Evolutionary conservation across 306 rosid genomes (phyloP).

Genomic region (Lathyrus aphaca): DNA sequence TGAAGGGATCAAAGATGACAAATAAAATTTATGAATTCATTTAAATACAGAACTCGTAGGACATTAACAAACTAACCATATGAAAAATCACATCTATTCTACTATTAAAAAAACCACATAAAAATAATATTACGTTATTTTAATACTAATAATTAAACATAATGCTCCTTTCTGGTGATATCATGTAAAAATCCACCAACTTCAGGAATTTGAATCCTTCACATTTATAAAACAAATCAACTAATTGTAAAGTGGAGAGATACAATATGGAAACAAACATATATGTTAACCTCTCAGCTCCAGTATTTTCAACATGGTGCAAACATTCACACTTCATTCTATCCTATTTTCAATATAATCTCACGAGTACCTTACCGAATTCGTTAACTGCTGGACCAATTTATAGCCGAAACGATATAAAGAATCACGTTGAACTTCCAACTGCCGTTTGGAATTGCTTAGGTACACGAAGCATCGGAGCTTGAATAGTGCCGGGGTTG

Average conservation of each 20-base stretch:
- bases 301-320: slow-evolving; percentile 7
- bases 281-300: not conserved
- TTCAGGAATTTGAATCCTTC: slow-evolving; percentile 9
- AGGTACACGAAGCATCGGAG: slow-evolving; percentile 83
- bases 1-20: too few relatives aligned
- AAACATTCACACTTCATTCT: not conserved
- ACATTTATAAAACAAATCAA: not conserved
- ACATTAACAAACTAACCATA: too few relatives aligned
- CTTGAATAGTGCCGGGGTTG: slow-evolving; percentile 71
- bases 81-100: too few relatives aligned
- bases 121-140: too few relatives aligned
- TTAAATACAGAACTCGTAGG: too few relatives aligned
- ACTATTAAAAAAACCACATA: too few relatives aligned
- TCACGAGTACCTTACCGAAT: not conserved
- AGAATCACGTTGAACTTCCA: slow-evolving; percentile 48
- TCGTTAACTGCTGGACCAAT: not conserved
- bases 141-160: not conserved
- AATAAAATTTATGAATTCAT: too few relatives aligned
- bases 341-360: not conserved
- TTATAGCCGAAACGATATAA: not conserved
- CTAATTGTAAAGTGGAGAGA: slow-evolving; percentile 12
- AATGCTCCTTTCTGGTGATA: not conserved
- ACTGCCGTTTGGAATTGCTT: slow-evolving; percentile 64
- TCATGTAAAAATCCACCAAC: not conserved
- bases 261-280: not conserved